Evolutionary conservation across 768 basidiomycete genomes (phyloP), one percentile per base, ranked within the genome.

Genomic region (Rhizopogon sp.): DNA sequence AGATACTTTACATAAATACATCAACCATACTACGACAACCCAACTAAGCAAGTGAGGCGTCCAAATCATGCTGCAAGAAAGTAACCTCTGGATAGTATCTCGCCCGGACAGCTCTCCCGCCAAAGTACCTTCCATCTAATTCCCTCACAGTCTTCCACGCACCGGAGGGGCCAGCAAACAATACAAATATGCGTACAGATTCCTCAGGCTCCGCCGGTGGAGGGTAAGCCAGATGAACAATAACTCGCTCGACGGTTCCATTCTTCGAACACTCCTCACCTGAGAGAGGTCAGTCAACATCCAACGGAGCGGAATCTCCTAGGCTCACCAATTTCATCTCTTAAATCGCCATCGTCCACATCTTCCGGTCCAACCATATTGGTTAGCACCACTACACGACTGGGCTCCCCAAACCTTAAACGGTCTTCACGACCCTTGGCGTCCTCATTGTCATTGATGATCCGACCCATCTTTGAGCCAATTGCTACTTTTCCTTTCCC

Each of bases 141-240:
- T 96, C 93, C 46, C 93, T 82, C 2, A 95, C 91, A 0, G 93
- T 94, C 70, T 93, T 92, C 95, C 94, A 98, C 6, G 95, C 96
- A 10, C 93, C 96, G 0, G 81, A 94, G 5, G 91, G 90, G 1
- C 95, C 96, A 0, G 85, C 84, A 64, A 96, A 98, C 51, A 90
- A 74, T 14, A 98, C 88, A 66, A 97, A 98, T 52, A 98, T 87
- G 50, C 94, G 85, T 4, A 97, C 88, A 1, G 87, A 84, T n/a
- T 93, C 88, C n/a, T 85, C 84, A 2, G 82, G 76, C 46, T 86
- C 77, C 3, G 70, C 58, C 0, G 91, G 81, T 2, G 80, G 73
- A 2, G 92, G 90, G 41, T 85, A 76, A 43, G 89, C 80, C 39
- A 82, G 72, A 61, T 98, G 94, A 1, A 97, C 80, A 25, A 94